Base-by-base conservation (phyloP, 2,329 filamentous ascomycete genomes). In the Fusarium anthophilum region DNA sequence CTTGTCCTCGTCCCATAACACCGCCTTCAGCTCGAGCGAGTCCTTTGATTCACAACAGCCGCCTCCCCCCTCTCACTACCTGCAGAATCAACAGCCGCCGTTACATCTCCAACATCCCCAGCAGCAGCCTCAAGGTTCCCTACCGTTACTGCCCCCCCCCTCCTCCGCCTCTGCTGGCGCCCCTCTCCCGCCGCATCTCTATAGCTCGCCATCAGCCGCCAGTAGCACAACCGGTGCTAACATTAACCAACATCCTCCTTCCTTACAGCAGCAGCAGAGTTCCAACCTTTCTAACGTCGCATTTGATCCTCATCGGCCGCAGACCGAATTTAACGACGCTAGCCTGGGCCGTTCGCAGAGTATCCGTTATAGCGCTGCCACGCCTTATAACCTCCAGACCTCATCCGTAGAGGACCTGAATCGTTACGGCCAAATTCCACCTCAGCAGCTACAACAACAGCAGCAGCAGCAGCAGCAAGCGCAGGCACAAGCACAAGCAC, bases 271-370 rank as follows among this genome's bases (percentile, higher is more conserved):
- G 76, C 79, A 82, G 47, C 76, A 75, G 62, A 76, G 63, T 61
- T 75, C 77, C 24, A 71, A 76, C 70, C 66, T 76, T 54, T 75
- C 76, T 17, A 73, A 74, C 63, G 72, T 69, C 61, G 74, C 74
- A 41, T 79, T 82, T 76, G 82, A 84, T 65, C 77, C 79, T 63
- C 81, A 81, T 57, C 82, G 82, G 57, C 77, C 82, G 57, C 81
- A 80, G 74, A 74, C 72, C 51, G 87, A 89, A 70, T 87, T 86
- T 72, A 81, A 81, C 63, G 86, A 88, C 72, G 81, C 76, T 47
- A 76, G 76, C 38, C 63, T 87, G 39, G 84, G 84, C 63, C 86
- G 87, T 62, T 87, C 87, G 20, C 87, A 89, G 80, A 88, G 86
- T 71, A 86, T 88, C 70, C 86, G 86, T 76, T 87, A 85, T 74